A percentile compares a stretch with the other conserved stretches of the same genome.
Evolutionary conservation across 768 basidiomycete species (phyloP).

Genomic region (Pleurotus tuoliensis): DNA sequence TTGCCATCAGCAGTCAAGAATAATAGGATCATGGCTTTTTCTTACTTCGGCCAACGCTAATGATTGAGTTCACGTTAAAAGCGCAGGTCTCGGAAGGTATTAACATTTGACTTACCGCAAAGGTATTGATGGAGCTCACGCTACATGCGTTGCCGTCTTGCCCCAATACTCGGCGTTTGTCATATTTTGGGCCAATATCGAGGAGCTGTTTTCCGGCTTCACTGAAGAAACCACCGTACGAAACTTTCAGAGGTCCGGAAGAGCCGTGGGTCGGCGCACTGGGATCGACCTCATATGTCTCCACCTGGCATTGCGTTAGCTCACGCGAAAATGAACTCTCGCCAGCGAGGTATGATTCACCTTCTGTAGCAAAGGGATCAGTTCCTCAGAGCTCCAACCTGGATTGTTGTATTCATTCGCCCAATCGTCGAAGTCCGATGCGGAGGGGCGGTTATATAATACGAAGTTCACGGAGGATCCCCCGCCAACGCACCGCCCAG

Average conservation of each 20-base stretch:
- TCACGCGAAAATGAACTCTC: neutral
- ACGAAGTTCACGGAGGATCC: conserved; percentile 15
- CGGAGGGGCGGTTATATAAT: conserved; percentile 18
- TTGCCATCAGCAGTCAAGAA: too few relatives aligned
- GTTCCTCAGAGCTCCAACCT: conserved; percentile 20
- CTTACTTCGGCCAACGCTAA: conserved; percentile 7
- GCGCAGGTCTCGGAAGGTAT: too few relatives aligned
- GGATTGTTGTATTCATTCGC: conserved; percentile 14
- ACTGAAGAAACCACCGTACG: conserved; percentile 29
- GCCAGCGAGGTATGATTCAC: neutral
- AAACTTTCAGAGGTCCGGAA: conserved; percentile 34
- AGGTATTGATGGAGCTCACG: conserved; percentile 2
- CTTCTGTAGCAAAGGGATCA: conserved; percentile 22
- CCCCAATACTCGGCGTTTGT: conserved; percentile 15
- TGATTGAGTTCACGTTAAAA: neutral
- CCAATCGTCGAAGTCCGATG: conserved; percentile 26
- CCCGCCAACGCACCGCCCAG: conserved; percentile 22
- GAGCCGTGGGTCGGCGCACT: conserved; percentile 16
- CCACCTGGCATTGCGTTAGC: conserved; percentile 21
- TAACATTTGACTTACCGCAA: neutral
- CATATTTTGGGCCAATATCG: conserved; percentile 30
- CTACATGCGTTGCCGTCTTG: conserved; percentile 10
- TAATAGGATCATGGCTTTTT: too few relatives aligned
- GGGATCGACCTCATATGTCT: conserved; percentile 16
- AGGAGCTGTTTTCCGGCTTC: conserved; percentile 35